phyloP scores from a whole-genome alignment of 2,329 filamentous ascomycete genomes.

The Stromatinia cepivora region DNA sequence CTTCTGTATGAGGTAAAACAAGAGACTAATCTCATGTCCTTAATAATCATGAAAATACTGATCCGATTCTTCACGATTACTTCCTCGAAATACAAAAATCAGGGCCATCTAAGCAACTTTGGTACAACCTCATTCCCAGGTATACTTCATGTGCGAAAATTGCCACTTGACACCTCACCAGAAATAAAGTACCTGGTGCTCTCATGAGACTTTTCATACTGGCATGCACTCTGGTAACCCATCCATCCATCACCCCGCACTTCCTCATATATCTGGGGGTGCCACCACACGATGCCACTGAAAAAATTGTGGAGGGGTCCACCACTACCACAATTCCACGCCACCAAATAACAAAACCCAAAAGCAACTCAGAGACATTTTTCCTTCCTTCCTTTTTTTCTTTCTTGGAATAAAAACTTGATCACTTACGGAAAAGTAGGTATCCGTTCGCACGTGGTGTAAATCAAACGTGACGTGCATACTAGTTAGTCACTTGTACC shows the following conservation, averaged over 20 bases:
- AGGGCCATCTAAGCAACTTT: neutral
- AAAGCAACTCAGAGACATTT: neutral
- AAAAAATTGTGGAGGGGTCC: neutral
- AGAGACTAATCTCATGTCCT: neutral
- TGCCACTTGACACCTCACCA: neutral
- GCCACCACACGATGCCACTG: neutral
- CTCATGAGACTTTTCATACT: neutral
- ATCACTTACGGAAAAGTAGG: slow-evolving; percentile 13
- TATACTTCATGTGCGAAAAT: neutral
- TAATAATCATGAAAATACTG: neutral
- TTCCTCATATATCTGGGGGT: slow-evolving; percentile 5
- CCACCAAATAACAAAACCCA: neutral
- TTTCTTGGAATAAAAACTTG: neutral
- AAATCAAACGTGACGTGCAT: slow-evolving; percentile 23
- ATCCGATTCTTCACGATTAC: neutral
- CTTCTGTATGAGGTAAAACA: neutral
- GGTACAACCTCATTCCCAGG: neutral
- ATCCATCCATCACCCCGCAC: slow-evolving; percentile 4
- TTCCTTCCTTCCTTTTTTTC: neutral
- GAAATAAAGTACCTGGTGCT: neutral
- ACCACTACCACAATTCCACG: neutral
- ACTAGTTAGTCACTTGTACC: slow-evolving; percentile 9
- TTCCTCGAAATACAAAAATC: too few relatives aligned
- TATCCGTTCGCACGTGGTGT: slow-evolving; percentile 19
- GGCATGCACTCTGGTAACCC: neutral